phyloP scores from a whole-genome alignment of 805 yeast genomes.

The Pichia occidentalis region DNA sequence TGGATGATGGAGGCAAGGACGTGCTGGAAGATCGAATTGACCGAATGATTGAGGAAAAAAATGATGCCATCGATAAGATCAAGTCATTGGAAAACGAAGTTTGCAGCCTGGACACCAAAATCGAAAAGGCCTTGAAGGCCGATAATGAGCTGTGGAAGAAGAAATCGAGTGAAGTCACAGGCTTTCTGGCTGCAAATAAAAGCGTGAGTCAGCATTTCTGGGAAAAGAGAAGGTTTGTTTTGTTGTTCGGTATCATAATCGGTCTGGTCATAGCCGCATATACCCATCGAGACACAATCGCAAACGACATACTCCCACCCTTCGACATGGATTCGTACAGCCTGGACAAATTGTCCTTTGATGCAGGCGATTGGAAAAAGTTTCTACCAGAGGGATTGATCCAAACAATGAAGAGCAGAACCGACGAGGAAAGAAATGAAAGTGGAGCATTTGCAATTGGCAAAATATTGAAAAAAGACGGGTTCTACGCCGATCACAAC shows the following conservation, averaged over 20 bases:
- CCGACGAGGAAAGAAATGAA: conserved; percentile 41
- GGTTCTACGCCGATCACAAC: conserved; percentile 56
- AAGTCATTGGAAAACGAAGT: conserved; percentile 9
- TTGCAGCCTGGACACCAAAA: conserved; percentile 3
- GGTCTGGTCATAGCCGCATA: conserved; percentile 64
- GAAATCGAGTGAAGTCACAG: too few relatives aligned
- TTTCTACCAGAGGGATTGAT: conserved; percentile 61
- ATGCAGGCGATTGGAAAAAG: conserved; percentile 65
- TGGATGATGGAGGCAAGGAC: too few relatives aligned
- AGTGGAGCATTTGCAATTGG: conserved; percentile 91
- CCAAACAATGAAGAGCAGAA: conserved; percentile 52
- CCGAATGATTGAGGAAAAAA: conserved; percentile 6
- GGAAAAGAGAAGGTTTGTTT: conserved; percentile 16
- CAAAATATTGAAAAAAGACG: conserved; percentile 44
- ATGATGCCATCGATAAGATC: conserved; percentile 4
- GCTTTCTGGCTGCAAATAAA: neutral
- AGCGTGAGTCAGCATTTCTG: conserved; percentile 14
- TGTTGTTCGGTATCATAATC: conserved; percentile 58
- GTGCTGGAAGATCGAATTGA: too few relatives aligned
- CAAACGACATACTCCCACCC: conserved; percentile 39
- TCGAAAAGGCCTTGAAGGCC: conserved; percentile 2
- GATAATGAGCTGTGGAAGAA: neutral
- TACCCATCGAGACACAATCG: conserved; percentile 39
- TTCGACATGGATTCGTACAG: conserved; percentile 48
- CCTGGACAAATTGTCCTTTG: conserved; percentile 52